Evolutionary conservation across 73 alveolate genomes (phyloP), one percentile per base, ranked within the genome.

Genomic region (Diophrys appendiculata): DNA sequence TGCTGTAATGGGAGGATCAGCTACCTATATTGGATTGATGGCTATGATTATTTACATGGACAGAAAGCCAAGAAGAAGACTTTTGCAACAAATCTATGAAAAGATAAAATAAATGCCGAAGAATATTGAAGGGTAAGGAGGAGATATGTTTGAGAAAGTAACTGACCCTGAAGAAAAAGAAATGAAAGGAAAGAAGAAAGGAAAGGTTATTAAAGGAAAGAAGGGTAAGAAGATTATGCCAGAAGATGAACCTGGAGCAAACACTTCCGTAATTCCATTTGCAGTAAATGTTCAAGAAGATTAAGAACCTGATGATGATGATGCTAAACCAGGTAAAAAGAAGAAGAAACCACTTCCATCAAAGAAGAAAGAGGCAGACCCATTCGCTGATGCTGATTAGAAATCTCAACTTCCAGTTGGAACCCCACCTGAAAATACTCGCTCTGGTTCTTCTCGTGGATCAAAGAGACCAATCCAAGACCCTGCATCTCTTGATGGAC

Each of bases 1-100:
- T n/a, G 78, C 80, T 0, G 54, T 56, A 0, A 25, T 76, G 52
- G 83, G 83, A 24, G 83, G 78, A 27, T 22, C 53, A 13, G 14
- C 27, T 0, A 65, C 53, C 32, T 72, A 43, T 26, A 26, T 72
- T 11, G 29, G 33, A 5, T 29, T 52, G 26, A 25, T 34, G 71
- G 29, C 54, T 8, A 24, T 72, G 1, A 31, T 54, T 1, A 52
- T 72, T 31, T 11, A 32, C 71, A 22, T 72, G 52, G 81, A 72
- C 25, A 27, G 81, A 18, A 23, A 32, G 2, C 24, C 71, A 5
- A 8, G 35, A 14, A 2, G 30, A 5, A 72, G 53, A 72, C 25
- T 72, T 69, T 0, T 60, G 27, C 13, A 34, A 34, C 35, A 72
- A 26, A 72, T 72, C 71, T 8, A 33, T 14, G 54, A 72, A 0